Conservation (phyloP, 2,329 filamentous ascomycete genomes). For the Ceratocystis cacaofunesta region DNA sequence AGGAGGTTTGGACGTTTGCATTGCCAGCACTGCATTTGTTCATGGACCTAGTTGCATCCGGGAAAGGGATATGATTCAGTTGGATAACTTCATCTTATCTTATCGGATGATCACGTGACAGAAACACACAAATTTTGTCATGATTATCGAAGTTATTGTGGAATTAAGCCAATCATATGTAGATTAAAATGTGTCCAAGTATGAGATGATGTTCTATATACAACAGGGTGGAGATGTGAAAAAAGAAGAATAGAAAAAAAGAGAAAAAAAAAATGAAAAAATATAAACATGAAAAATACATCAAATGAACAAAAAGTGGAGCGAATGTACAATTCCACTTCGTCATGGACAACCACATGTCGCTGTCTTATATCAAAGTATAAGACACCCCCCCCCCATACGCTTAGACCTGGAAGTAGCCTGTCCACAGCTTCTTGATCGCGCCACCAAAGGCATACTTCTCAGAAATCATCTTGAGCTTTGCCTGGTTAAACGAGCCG, state of each 20-base stretch:
- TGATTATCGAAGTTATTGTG: too few species aligned
- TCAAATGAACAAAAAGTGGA: background rate
- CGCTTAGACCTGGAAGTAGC: slow-evolving; percentile 22
- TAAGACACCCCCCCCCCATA: background rate
- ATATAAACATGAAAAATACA: background rate
- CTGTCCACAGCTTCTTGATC: slow-evolving; percentile 23
- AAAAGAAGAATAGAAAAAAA: background rate
- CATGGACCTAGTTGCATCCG: background rate
- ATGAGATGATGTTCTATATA: too few species aligned
- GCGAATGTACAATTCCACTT: background rate
- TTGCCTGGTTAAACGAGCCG: slow-evolving; percentile 25
- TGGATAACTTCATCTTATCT: background rate
- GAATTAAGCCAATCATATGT: background rate
- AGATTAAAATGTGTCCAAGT: background rate
- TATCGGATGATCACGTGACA: too few species aligned
- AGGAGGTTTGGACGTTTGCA: background rate
- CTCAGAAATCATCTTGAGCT: slow-evolving; percentile 21
- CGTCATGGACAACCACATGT: background rate
- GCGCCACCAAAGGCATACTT: slow-evolving; percentile 25
- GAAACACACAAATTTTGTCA: too few species aligned
- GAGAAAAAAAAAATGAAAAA: background rate
- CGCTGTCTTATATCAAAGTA: too few species aligned
- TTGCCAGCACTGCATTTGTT: background rate
- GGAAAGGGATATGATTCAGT: background rate
- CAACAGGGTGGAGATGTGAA: background rate